A percentile compares a stretch with the other conserved stretches of the same genome.
phyloP scores from a whole-genome alignment of 495 filamentous ascomycete species.

The Podospora pseudoanserina region DNA sequence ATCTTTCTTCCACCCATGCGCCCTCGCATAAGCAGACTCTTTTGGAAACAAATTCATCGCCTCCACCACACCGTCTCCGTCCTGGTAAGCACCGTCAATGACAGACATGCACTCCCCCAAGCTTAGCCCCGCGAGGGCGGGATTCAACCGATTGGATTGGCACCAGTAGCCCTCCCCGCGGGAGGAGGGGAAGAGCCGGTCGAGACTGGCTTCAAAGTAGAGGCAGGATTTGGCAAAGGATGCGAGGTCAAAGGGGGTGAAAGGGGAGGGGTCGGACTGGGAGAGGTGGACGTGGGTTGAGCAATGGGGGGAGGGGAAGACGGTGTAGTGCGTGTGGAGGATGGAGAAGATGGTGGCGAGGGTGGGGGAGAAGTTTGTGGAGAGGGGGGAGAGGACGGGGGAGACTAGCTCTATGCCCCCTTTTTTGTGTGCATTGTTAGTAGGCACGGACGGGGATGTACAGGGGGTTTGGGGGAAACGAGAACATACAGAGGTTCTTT shows the following conservation, averaged over 20 bases:
- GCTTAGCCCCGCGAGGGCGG: constrained; percentile 1
- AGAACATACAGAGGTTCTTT: constrained; percentile 24
- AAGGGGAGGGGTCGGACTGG: not conserved
- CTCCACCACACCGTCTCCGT: constrained; percentile 17
- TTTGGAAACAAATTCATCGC: constrained; percentile 26
- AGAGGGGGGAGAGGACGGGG: constrained; percentile 22
- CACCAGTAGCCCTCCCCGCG: constrained; percentile 25
- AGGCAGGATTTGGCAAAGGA: constrained; percentile 26
- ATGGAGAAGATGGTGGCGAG: constrained; percentile 27
- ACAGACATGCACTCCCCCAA: constrained; percentile 14
- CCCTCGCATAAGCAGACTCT: constrained; percentile 17
- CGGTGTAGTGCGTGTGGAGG: constrained; percentile 13
- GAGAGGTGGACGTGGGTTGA: constrained; percentile 34
- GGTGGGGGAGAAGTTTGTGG: constrained; percentile 20
- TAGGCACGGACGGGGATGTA: too few relatives aligned
- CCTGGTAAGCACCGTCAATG: constrained; percentile 11
- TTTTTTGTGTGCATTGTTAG: constrained; percentile 12
- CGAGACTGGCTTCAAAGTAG: constrained; percentile 30
- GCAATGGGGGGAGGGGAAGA: constrained; percentile 19
- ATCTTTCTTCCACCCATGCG: constrained; percentile 20
- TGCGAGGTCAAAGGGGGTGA: constrained; percentile 22
- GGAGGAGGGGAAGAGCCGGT: constrained; percentile 24
- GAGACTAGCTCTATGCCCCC: constrained; percentile 33
- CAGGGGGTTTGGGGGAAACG: too few relatives aligned
- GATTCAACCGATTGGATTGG: constrained; percentile 24